Percentiles rank a stretch among this genome's conserved stretches.
Conservation (phyloP, 163 green algal genomes). For the Smithsoniella earleae region DNA sequence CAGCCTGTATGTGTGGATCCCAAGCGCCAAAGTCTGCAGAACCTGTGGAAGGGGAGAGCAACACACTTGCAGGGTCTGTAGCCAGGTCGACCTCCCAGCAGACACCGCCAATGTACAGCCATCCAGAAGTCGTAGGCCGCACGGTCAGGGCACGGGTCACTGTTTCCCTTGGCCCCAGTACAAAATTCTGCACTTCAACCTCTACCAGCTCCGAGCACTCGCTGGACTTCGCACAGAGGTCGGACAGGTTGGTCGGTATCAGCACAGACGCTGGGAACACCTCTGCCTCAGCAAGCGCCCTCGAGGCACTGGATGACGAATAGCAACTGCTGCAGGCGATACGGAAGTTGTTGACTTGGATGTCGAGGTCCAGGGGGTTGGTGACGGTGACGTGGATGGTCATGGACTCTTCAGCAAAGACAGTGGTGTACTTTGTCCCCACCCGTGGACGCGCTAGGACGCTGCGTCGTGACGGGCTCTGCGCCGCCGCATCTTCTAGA, state of each 20-base stretch:
- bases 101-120: conserved; percentile 23
- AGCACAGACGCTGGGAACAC: neutral
- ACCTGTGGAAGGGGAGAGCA: neutral
- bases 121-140: neutral
- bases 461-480: neutral
- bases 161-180: neutral
- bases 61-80: neutral
- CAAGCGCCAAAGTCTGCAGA: neutral
- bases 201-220: neutral
- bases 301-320: neutral
- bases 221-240: neutral
- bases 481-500: conserved; percentile 14
- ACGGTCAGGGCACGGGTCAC: neutral
- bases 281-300: neutral
- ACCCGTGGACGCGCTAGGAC: neutral
- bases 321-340: neutral
- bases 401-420: conserved; percentile 24
- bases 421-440: neutral
- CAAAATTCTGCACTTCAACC: neutral
- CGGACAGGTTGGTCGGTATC: neutral
- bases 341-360: neutral
- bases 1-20: neutral
- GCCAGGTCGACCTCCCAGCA: neutral
- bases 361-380: conserved; percentile 3
- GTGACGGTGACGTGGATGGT: conserved; percentile 21